Conservation (phyloP, 2,329 filamentous ascomycete genomes). For the Trichoderma guizhouense region DNA sequence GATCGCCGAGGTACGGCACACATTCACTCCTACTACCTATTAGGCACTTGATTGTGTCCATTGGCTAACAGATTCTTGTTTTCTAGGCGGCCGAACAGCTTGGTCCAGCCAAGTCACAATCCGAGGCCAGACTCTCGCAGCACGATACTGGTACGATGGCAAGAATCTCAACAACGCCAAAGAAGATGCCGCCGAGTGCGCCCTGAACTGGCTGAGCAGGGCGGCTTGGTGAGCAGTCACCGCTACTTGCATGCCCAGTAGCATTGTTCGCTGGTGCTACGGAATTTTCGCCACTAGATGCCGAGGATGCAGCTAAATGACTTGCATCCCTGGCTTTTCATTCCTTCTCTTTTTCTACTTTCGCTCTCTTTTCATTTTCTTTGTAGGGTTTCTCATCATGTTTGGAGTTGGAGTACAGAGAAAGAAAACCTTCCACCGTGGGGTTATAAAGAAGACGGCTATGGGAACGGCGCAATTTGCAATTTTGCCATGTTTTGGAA, state of each 20-base stretch:
- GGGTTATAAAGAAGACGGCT: background rate
- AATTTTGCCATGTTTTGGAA: conserved; percentile 1
- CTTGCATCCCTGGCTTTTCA: background rate
- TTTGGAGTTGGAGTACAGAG: conserved; percentile 12
- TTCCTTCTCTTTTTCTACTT: background rate
- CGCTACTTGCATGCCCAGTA: background rate
- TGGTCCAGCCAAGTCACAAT: conserved; percentile 84
- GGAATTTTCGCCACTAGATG: background rate
- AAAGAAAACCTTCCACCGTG: background rate
- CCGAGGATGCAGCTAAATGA: background rate
- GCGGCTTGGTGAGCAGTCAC: conserved; percentile 20
- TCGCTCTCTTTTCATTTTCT: background rate
- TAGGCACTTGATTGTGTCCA: background rate
- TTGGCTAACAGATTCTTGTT: background rate
- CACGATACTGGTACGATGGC: conserved; percentile 89
- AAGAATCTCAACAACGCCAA: conserved; percentile 82
- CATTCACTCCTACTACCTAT: background rate
- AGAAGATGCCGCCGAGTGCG: conserved; percentile 87
- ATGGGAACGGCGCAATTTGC: conserved; percentile 6
- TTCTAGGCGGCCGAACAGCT: conserved; percentile 76
- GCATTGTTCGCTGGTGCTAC: background rate
- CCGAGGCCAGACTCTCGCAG: conserved; percentile 60
- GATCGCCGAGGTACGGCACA: conserved; percentile 64
- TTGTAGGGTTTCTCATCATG: conserved; percentile 4
- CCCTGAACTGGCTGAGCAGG: conserved; percentile 55